These are phyloP conservation scores for Meyerozyma carpophila DNA, from an alignment of 1,139 yeast genomes.

Conservation along the genomic window DNA sequence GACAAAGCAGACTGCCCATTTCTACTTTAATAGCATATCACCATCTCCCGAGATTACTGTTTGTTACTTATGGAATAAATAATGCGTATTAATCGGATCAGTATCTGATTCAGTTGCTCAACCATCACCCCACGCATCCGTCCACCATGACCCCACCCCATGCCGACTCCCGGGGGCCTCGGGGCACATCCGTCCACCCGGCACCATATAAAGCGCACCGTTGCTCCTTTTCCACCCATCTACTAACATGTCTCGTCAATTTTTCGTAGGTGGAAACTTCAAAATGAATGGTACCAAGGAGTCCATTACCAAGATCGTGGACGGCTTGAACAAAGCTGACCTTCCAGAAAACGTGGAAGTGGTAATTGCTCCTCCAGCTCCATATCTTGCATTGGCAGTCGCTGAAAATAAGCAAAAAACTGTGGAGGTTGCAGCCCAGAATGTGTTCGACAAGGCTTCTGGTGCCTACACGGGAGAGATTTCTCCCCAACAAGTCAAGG, in stretches of 20 bases:
- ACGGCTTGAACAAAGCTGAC: slow-evolving; percentile 71
- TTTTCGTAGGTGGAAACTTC: slow-evolving; percentile 98
- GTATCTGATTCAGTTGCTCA: too few relatives aligned
- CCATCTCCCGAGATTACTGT: too few relatives aligned
- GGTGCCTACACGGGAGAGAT: slow-evolving; percentile 99
- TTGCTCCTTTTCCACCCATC: slow-evolving; percentile 3
- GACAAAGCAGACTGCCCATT: too few relatives aligned
- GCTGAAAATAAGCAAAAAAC: slow-evolving; percentile 63
- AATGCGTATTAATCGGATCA: too few relatives aligned
- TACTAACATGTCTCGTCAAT: slow-evolving; percentile 69
- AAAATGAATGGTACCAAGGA: slow-evolving; percentile 95
- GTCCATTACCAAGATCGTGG: slow-evolving; percentile 79
- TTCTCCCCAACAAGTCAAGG: slow-evolving; percentile 83
- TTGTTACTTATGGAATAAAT: too few relatives aligned
- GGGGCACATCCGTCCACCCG: slow-evolving; percentile 1
- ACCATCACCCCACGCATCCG: background rate
- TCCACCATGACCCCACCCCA: background rate
- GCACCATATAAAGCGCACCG: background rate
- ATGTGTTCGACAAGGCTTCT: slow-evolving; percentile 76
- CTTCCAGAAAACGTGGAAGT: slow-evolving; percentile 78
- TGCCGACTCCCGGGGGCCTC: background rate
- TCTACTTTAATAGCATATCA: too few relatives aligned
- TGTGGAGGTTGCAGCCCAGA: slow-evolving; percentile 85
- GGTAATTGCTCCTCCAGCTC: slow-evolving; percentile 94
- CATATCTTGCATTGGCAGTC: slow-evolving; percentile 78